phyloP scores from a whole-genome alignment of 176 grass and related monocot species.

The Avena insularis region DNA sequence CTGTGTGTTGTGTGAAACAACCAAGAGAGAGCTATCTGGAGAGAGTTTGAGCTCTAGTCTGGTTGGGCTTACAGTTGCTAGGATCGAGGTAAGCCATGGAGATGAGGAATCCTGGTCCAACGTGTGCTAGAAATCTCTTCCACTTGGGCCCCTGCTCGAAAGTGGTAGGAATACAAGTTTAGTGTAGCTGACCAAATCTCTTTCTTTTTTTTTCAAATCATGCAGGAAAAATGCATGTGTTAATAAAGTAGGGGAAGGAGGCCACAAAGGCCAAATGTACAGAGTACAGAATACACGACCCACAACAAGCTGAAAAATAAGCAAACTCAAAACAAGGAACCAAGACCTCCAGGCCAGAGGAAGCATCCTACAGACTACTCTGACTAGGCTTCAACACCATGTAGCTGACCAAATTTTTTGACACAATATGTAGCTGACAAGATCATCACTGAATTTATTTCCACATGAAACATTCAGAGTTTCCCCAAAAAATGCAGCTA shows the following conservation, averaged over 20 bases:
- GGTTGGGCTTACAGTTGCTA: conserved; percentile 65
- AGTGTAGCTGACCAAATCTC: not conserved
- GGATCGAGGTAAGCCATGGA: conserved; percentile 90
- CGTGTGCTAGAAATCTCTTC: conserved; percentile 72
- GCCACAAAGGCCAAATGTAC: no score
- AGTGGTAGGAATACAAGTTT: not conserved
- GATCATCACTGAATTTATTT: not conserved
- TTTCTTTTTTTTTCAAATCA: no score
- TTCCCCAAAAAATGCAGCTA: not conserved
- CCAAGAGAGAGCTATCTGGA: not conserved
- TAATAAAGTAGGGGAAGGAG: no score
- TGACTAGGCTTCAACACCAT: not conserved
- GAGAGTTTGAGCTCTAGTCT: not conserved
- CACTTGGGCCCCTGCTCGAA: conserved; percentile 56
- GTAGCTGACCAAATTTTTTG: not conserved
- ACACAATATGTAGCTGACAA: not conserved
- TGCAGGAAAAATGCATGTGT: no score
- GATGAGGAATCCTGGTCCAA: conserved; percentile 83
- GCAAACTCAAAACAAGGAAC: no score
- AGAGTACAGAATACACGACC: no score
- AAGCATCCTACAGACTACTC: no score
- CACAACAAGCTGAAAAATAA: no score
- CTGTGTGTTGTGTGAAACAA: not conserved
- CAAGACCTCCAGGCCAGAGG: no score
- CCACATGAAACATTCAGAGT: not conserved